Base-by-base conservation (phyloP, 805 yeast genomes). In the Lipomyces lipofer region DNA sequence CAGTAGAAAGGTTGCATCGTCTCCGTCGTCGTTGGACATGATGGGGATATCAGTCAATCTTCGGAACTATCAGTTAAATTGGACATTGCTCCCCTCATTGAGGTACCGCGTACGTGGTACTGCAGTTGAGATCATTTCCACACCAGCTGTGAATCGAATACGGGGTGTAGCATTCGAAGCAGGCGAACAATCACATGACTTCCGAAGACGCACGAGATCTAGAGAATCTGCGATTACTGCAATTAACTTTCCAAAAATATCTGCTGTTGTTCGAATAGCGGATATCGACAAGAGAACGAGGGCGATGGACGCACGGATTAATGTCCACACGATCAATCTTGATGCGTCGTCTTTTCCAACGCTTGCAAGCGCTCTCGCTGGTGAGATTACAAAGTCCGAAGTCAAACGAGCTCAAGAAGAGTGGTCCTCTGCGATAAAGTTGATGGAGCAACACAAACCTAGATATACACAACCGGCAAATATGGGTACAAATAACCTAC, bases 331-430 rank as follows among this genome's bases (percentile, higher is more conserved):
- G 4, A 48, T 51, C 24, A 38, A 44, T 28, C 46, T 58, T 24
- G 55, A 58, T 30, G 62, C 59, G 10, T 54, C 55, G 7, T 58
- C 62, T 17, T 48, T 58, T 21, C 62, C 62, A 5, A 53, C 54
- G 6, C 47, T 58, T 17, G 59, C 62, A 0, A 49, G 52, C 43
- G 62, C 55, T 3, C 45, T 58, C 19, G 49, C 62, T 5, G 62
- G 62, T 10, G 62, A 56, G 21, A 52, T 56, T 8, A 54, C 58
- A 12, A 49, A 50, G 24, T 29, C 56, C 6, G 62, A 58, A 28
- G 33, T 56, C 8, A 19, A 43, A 29, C 17, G 21, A 3, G 62
- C 62, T 3, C 52, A 56, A 38, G 44, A 45, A 13, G 47, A 48
- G 28, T 58, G 62, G 62, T 39, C 24, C 12, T 25, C 28, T 35